phyloP scores from a whole-genome alignment of 78 protist genomes.

The Dictyostelium firmibasis region DNA sequence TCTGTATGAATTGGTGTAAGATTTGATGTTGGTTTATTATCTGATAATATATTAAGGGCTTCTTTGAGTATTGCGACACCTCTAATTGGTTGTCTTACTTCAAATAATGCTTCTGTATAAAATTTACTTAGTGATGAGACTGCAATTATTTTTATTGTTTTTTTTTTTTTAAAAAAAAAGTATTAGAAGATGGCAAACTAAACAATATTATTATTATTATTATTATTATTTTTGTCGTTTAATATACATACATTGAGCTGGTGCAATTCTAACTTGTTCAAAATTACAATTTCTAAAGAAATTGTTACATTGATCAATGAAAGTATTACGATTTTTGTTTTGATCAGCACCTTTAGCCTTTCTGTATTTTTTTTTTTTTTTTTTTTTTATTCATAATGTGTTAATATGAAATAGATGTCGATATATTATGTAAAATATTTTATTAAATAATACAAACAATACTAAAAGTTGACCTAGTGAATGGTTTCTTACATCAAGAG shows the following conservation, averaged over 20 bases:
- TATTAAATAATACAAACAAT: constrained; percentile 30
- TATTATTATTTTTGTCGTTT: background rate
- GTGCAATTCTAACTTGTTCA: constrained; percentile 38
- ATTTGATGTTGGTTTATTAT: background rate
- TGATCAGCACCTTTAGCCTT: constrained; percentile 34
- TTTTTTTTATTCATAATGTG: too few relatives aligned
- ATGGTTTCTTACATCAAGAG: constrained; percentile 38
- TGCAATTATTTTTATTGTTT: background rate
- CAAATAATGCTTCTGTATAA: constrained; percentile 15
- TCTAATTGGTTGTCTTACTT: constrained; percentile 9
- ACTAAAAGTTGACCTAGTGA: constrained; percentile 70
- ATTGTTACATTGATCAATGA: background rate
- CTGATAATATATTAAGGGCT: constrained; percentile 2
- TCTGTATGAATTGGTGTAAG: constrained; percentile 71
- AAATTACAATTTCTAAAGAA: background rate
- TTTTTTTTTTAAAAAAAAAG: too few relatives aligned
- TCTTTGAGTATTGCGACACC: constrained; percentile 42
- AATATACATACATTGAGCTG: constrained; percentile 15
- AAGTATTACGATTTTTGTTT: background rate
- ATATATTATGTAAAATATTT: too few relatives aligned
- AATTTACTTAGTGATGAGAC: constrained; percentile 32
- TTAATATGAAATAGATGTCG: background rate
- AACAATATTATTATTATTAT: background rate
- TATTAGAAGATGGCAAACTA: too few relatives aligned
- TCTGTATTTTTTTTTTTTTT: background rate